A percentile compares a stretch with the other conserved stretches of the same genome.
Evolutionary conservation across 2,329 filamentous ascomycete genomes (phyloP).

Genomic region (Penicillium sp.): DNA sequence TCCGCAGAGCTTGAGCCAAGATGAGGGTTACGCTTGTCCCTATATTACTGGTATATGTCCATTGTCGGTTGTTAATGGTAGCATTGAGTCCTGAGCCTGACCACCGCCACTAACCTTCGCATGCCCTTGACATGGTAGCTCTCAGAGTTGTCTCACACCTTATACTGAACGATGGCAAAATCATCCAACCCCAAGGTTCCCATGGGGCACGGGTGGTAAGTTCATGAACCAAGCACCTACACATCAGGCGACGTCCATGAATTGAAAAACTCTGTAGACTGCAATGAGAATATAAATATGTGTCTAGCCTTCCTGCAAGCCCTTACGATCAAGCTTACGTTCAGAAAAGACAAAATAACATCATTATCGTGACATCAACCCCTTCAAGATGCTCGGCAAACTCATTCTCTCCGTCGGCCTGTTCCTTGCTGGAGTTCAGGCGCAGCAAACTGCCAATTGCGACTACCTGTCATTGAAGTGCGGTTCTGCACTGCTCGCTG

Average conservation of each 20-base stretch:
- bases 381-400: constrained; percentile 12
- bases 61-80: neutral
- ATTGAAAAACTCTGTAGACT: neutral
- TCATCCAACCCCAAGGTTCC: neutral
- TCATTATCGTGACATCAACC: neutral
- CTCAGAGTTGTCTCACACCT: neutral
- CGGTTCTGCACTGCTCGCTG: constrained; percentile 12
- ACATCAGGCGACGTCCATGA: neutral
- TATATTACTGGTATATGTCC: neutral
- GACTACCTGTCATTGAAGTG: constrained; percentile 15
- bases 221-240: neutral
- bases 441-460: constrained; percentile 16
- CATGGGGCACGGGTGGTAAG: neutral
- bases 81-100: neutral
- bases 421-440: constrained; percentile 11
- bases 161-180: neutral
- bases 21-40: neutral
- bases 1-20: neutral
- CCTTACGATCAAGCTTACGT: neutral
- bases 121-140: neutral
- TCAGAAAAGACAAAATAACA: neutral
- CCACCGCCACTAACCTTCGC: neutral
- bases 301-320: neutral
- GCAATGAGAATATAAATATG: neutral
- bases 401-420: constrained; percentile 5